phyloP scores from a whole-genome alignment of 805 yeast genomes.

The Saturnispora quitensis region DNA sequence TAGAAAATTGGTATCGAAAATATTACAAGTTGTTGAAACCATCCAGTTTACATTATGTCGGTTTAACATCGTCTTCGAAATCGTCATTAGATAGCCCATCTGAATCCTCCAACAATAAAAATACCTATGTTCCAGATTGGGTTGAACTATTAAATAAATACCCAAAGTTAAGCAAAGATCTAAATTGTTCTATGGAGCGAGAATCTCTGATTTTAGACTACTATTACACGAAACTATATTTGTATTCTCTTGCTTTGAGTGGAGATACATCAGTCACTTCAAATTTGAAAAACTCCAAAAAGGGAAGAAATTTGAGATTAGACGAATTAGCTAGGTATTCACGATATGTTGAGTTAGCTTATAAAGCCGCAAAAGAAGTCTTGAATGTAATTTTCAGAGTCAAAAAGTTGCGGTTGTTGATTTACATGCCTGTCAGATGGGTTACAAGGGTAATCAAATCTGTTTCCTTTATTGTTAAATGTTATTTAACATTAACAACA shows the following conservation, averaged over 20 bases:
- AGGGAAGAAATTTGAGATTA: slow-evolving; percentile 36
- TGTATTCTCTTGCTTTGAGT: slow-evolving; percentile 72
- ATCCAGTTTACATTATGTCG: slow-evolving; percentile 31
- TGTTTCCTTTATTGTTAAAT: slow-evolving; percentile 83
- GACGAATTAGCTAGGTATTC: slow-evolving; percentile 69
- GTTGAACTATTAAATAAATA: slow-evolving; percentile 21
- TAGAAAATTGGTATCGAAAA: slow-evolving; percentile 68
- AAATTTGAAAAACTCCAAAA: slow-evolving; percentile 19
- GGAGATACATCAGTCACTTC: slow-evolving; percentile 33
- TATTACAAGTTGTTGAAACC: slow-evolving; percentile 49
- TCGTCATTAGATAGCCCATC: neutral
- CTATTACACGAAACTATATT: slow-evolving; percentile 74
- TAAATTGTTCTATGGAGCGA: slow-evolving; percentile 41
- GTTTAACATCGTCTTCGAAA: slow-evolving; percentile 5
- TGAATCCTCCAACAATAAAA: neutral
- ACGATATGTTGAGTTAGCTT: slow-evolving; percentile 72
- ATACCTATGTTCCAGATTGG: slow-evolving; percentile 9
- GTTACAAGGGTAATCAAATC: slow-evolving; percentile 77
- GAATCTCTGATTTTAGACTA: slow-evolving; percentile 76
- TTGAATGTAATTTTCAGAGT: slow-evolving; percentile 62
- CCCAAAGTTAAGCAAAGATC: slow-evolving; percentile 31
- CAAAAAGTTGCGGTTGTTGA: slow-evolving; percentile 51
- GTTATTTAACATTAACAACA: slow-evolving; percentile 55
- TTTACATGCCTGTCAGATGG: slow-evolving; percentile 91
- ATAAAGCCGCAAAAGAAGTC: slow-evolving; percentile 74